phyloP scores from a whole-genome alignment of 192 early-diverging fungal genomes.

The Umbelopsis isabellina region DNA sequence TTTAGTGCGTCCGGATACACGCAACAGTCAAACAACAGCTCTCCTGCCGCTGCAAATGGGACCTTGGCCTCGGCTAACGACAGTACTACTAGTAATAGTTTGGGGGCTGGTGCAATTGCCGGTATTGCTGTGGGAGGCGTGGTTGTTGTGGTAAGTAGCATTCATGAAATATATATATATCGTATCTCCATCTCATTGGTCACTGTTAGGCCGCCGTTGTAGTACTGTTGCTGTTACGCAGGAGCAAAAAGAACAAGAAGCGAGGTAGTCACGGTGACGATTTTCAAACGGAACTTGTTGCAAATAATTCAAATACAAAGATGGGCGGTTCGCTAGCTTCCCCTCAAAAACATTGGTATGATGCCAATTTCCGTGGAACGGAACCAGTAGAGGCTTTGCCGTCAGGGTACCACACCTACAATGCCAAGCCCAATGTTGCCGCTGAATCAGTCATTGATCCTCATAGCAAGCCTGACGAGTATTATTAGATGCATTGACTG shows the following conservation, averaged over 20 bases:
- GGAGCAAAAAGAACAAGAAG: background rate
- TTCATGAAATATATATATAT: background rate
- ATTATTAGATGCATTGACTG: background rate
- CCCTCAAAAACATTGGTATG: background rate
- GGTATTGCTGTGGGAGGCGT: background rate
- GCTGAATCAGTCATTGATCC: background rate
- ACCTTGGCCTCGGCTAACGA: background rate
- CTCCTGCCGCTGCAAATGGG: background rate
- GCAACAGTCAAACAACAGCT: background rate
- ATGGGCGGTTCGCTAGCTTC: background rate
- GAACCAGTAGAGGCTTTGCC: background rate
- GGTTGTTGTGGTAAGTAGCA: background rate
- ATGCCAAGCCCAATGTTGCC: background rate
- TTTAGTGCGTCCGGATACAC: background rate
- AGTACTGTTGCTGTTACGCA: background rate
- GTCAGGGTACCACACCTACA: background rate
- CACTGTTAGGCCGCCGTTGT: background rate
- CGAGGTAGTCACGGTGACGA: background rate
- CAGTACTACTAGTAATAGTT: background rate
- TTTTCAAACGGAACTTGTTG: background rate
- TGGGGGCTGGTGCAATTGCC: background rate
- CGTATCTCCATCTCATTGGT: background rate
- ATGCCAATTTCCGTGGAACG: background rate
- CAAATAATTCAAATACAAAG: background rate
- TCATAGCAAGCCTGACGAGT: background rate